Evolutionary conservation across 129 eudicot genomes (phyloP).

Genomic region (Oenanthe sinensis): DNA sequence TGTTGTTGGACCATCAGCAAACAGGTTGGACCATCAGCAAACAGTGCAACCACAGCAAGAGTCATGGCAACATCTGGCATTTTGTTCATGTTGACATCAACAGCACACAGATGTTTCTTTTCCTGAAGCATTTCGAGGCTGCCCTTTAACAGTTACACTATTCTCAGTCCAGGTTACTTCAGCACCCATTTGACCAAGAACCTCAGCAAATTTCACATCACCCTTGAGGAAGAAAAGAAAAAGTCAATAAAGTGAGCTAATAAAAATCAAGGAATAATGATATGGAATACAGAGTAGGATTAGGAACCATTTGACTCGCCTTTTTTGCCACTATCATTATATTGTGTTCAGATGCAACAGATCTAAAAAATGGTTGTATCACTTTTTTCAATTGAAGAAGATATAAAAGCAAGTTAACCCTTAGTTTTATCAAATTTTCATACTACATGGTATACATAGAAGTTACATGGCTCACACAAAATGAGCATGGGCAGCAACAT

Average conservation of each 20-base stretch:
- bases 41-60: constrained; percentile 94
- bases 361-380: background rate
- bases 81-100: constrained; percentile 97
- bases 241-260: constrained; percentile 5
- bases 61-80: constrained; percentile 99
- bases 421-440: background rate
- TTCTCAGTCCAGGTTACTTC: constrained; percentile 94
- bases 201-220: constrained; percentile 95
- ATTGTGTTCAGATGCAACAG: background rate
- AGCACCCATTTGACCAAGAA: constrained; percentile 96
- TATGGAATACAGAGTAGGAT: background rate
- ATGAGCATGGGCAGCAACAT: background rate
- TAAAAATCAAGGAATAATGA: background rate
- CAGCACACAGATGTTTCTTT: constrained; percentile 63
- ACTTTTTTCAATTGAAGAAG: background rate
- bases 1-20: constrained; percentile 88
- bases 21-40: constrained; percentile 93
- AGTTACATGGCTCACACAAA: background rate
- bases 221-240: constrained; percentile 38
- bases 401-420: background rate
- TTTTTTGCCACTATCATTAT: background rate
- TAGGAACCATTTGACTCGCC: background rate
- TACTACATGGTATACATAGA: background rate
- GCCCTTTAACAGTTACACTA: constrained; percentile 87
- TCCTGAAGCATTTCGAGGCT: constrained; percentile 61